Evolutionary conservation across 1,284 basidiomycete species (phyloP).

Genomic region (Fomitiporia mediterranea): DNA sequence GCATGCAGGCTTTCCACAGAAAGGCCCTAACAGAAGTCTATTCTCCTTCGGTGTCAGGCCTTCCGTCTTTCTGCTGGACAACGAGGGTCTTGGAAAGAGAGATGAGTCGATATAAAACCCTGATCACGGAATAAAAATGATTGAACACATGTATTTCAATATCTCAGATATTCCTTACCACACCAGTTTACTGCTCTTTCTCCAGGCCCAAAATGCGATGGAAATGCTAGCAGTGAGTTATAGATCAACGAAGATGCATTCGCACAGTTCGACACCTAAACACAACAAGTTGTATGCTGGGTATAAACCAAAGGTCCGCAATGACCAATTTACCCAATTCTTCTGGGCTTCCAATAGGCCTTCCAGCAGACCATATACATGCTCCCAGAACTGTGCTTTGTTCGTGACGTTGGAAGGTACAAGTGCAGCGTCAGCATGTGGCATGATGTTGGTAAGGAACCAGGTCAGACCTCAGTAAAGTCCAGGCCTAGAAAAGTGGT

Average conservation of each 20-base stretch:
- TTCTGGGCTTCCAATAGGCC: constrained; percentile 61
- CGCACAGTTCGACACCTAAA: constrained; percentile 78
- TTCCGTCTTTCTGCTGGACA: constrained; percentile 19
- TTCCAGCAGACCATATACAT: constrained; percentile 62
- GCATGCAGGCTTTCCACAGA: constrained; percentile 86
- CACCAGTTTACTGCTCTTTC: constrained; percentile 81
- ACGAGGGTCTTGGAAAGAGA: constrained; percentile 51
- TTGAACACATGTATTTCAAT: constrained; percentile 2
- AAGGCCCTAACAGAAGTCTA: constrained; percentile 71
- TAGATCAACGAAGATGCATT: constrained; percentile 79
- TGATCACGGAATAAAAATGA: constrained; percentile 29
- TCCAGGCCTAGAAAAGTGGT: background rate
- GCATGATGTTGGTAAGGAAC: constrained; percentile 61
- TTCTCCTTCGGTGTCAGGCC: constrained; percentile 16
- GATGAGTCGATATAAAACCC: constrained; percentile 78
- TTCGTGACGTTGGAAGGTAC: constrained; percentile 63
- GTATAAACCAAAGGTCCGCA: constrained; percentile 1
- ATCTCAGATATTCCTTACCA: constrained; percentile 50
- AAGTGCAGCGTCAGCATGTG: constrained; percentile 77
- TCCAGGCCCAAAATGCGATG: constrained; percentile 57
- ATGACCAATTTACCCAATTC: constrained; percentile 60
- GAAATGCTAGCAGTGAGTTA: constrained; percentile 66
- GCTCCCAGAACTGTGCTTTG: constrained; percentile 73
- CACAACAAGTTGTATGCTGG: constrained; percentile 1
- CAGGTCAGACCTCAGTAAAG: background rate